phyloP scores from a whole-genome alignment of 2,329 filamentous ascomycete genomes.

The Furcasterigmium sp. region DNA sequence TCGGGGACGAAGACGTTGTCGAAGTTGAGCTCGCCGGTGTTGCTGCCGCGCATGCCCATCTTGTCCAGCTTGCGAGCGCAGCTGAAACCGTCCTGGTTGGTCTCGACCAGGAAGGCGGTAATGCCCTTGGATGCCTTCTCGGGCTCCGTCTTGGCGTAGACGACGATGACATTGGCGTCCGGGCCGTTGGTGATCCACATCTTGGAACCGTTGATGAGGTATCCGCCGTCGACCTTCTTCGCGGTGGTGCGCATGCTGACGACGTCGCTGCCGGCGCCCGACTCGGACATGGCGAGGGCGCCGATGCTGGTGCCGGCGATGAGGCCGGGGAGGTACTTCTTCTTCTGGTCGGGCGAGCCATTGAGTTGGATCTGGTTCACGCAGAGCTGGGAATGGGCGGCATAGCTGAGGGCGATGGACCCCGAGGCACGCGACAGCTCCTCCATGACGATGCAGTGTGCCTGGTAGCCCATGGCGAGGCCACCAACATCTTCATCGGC shows the following conservation, averaged over 20 bases:
- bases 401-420: conserved; percentile 85
- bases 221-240: conserved; percentile 76
- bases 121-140: conserved; percentile 81
- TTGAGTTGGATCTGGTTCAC: conserved; percentile 96
- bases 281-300: conserved; percentile 91
- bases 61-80: conserved; percentile 92
- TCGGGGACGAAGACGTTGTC: conserved; percentile 84
- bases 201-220: conserved; percentile 81
- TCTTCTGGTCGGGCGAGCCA: conserved; percentile 73
- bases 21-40: conserved; percentile 91
- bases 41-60: conserved; percentile 95
- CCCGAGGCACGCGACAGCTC: conserved; percentile 84
- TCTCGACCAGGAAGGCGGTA: conserved; percentile 87
- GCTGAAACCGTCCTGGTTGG: conserved; percentile 66
- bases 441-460: conserved; percentile 93
- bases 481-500: conserved; percentile 90
- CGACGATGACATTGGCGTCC: conserved; percentile 85
- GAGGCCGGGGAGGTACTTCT: conserved; percentile 71
- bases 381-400: conserved; percentile 92
- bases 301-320: conserved; percentile 78
- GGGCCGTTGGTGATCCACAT: conserved; percentile 99
- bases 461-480: conserved; percentile 89
- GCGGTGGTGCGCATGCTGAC: conserved; percentile 92
- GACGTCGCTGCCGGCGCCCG: conserved; percentile 85
- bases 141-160: conserved; percentile 94